Conservation (phyloP, 345 rosid species). For the thale cress (Arabidopsis thaliana) region TAIR10.1 NC_003074.8:21714001-21714500, state of each 20-base stretch:
- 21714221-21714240: not conserved
- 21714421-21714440: slow-evolving; percentile 2
- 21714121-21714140: not conserved
- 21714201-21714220: not conserved
- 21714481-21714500: not conserved
- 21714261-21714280: not conserved
- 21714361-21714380: slow-evolving; percentile 19
- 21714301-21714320: not conserved
- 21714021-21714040: not conserved
- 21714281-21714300: too few species aligned
- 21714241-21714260: not conserved
- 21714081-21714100: not conserved
- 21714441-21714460: not conserved
- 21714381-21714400: not conserved
- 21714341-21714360: not conserved
- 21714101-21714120: not conserved
- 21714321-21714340: not conserved
- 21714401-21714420: not conserved
- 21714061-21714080: too few species aligned
- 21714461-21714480: not conserved
- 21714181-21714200: not conserved
- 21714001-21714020: too few species aligned
- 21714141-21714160: not conserved
- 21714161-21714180: not conserved
- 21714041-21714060: too few species aligned